Evolutionary conservation across 495 filamentous ascomycete genomes (phyloP), one percentile per base, ranked within the genome.

Genomic region (Lasiosphaeria ovina): DNA sequence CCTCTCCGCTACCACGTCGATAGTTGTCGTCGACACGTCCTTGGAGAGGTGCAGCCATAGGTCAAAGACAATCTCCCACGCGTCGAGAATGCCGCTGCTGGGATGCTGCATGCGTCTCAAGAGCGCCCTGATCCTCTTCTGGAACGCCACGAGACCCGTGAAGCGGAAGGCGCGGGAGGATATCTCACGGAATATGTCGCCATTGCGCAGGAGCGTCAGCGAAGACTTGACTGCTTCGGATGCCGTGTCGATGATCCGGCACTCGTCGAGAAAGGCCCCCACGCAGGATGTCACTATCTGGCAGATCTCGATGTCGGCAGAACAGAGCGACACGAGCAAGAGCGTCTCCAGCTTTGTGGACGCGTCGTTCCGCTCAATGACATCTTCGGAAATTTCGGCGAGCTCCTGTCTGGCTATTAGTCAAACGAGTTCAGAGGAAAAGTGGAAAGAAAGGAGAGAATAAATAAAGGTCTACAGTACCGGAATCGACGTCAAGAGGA

Each of bases 141-240:
- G 85, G 66, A 88, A 88, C 12, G 85, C 85, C 14, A 87, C 86
- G 34, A 86, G 68, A 3, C 85, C 85, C 24, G 85, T 88, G 53
- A 88, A 84, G 42, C 81, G 75, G 69, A 87, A 87, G 11, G 79
- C 80, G 51, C 80, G 81, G 2, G 86, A 82, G 8, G 84, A 81
- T 53, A 88, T 80, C 65, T 87, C 85, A 35, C 75, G 68, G 62
- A 85, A 88, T 16, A 85, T 72, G 6, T 85, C 83, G 56, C 78
- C 74, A 54, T 88, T 88, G 35, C 84, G 77, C 56, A 86, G 76
- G 36, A 86, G 72, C 0, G 82, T 76, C 51, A 78, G 68, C 36
- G 79, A 79, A 4, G 75, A 76, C 61, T 82, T 80, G 35, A 70
- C 72, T 16, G 76, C 70, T 34, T 76, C 75, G 24, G 76, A 71